A percentile compares a stretch with the other conserved stretches of the same genome.
phyloP scores from a whole-genome alignment of 345 rosid species.

The Brassica nigra region DNA sequence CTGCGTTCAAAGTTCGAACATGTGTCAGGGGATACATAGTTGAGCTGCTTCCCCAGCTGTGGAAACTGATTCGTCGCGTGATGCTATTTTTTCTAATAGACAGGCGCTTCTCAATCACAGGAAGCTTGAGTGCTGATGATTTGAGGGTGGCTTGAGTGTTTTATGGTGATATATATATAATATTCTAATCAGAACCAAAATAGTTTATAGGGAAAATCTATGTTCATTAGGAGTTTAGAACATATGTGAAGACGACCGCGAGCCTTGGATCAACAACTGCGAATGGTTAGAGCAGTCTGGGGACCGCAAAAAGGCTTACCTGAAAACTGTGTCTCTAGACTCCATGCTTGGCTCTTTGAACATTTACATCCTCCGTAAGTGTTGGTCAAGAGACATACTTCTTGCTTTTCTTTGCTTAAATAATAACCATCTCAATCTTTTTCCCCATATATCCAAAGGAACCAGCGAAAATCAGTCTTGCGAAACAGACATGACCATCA shows the following conservation, averaged over 20 bases:
- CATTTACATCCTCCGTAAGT: neutral
- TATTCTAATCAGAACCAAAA: neutral
- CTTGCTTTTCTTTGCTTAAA: neutral
- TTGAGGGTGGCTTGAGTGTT: neutral
- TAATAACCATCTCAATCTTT: neutral
- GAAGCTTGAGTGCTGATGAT: neutral
- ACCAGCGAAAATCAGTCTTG: neutral
- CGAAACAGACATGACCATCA: neutral
- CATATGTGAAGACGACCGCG: neutral
- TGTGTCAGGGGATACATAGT: no score
- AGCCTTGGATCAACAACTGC: neutral
- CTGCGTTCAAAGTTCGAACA: no score
- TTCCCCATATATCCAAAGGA: neutral
- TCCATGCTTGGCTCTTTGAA: neutral
- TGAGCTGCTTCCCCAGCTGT: neutral
- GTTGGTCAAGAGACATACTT: neutral
- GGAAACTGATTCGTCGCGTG: neutral
- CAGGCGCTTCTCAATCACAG: neutral
- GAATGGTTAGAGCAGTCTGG: neutral
- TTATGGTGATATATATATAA: neutral
- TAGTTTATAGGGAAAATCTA: neutral
- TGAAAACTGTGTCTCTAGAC: neutral
- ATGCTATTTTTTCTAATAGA: neutral
- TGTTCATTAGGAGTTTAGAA: neutral
- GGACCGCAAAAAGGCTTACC: neutral